phyloP scores from a whole-genome alignment of 1,284 basidiomycete species.

The Moesziomyces sp. region DNA sequence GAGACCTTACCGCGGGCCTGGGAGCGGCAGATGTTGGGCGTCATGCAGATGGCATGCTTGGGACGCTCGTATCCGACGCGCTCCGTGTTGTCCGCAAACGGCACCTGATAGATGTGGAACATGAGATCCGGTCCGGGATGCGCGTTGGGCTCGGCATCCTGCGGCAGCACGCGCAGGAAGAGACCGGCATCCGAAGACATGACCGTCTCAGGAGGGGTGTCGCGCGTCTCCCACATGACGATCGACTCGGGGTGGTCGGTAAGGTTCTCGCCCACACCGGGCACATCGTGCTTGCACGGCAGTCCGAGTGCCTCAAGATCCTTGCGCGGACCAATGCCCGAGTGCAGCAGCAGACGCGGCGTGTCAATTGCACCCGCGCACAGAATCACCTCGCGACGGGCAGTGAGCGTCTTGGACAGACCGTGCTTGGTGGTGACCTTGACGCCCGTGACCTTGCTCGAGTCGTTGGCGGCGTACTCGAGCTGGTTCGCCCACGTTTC shows the following conservation, averaged over 20 bases:
- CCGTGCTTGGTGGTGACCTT: slow-evolving; percentile 58
- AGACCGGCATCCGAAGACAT: slow-evolving; percentile 68
- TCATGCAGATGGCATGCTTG: slow-evolving; percentile 68
- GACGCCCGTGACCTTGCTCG: slow-evolving; percentile 54
- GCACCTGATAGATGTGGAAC: slow-evolving; percentile 68
- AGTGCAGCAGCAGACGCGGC: slow-evolving; percentile 72
- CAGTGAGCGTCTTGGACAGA: slow-evolving; percentile 56
- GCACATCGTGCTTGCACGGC: slow-evolving; percentile 69
- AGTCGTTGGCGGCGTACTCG: slow-evolving; percentile 47
- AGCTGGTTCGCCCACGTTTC: slow-evolving; percentile 67
- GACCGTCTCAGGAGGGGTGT: slow-evolving; percentile 67
- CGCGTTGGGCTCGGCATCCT: slow-evolving; percentile 51
- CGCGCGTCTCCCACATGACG: slow-evolving; percentile 66
- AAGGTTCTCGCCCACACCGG: slow-evolving; percentile 72
- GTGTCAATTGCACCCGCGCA: slow-evolving; percentile 69
- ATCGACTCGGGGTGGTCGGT: slow-evolving; percentile 71
- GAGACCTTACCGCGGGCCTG: slow-evolving; percentile 68
- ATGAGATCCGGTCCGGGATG: slow-evolving; percentile 67
- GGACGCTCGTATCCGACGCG: slow-evolving; percentile 66
- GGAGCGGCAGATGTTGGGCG: slow-evolving; percentile 69
- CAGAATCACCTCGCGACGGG: slow-evolving; percentile 63
- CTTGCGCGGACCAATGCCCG: slow-evolving; percentile 71
- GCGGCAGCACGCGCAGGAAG: slow-evolving; percentile 62
- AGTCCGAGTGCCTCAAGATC: slow-evolving; percentile 70
- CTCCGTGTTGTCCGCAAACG: slow-evolving; percentile 65